Percentiles rank a stretch among this genome's conserved stretches.
Conservation (phyloP, 441 rosid species). For the Bocquillonia castaneifolia region DNA sequence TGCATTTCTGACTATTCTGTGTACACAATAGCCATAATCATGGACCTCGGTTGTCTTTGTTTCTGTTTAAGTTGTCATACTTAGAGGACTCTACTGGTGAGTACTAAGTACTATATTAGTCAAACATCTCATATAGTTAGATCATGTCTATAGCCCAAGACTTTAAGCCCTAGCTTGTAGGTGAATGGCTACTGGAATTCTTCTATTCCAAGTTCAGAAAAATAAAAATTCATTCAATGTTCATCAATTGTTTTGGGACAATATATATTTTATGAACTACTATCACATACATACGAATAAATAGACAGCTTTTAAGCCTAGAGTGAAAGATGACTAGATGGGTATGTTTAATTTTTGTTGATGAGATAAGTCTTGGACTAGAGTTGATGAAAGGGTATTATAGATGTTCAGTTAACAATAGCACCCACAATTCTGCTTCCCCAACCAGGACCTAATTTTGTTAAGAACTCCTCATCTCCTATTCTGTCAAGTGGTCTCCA, state of each 20-base stretch:
- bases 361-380: not conserved
- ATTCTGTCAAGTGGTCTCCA: not conserved
- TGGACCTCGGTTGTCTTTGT: not conserved
- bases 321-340: not conserved
- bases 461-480: not conserved
- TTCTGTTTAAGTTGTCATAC: not conserved
- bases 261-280: no score
- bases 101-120: not conserved
- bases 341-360: not conserved
- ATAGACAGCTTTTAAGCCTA: not conserved
- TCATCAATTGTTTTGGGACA: not conserved
- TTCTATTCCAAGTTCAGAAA: not conserved
- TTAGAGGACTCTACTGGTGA: no score
- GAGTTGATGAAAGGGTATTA: not conserved
- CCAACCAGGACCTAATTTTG: not conserved
- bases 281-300: no score
- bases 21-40: not conserved
- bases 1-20: not conserved
- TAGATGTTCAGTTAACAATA: no score
- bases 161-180: not conserved
- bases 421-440: no score
- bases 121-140: not conserved
- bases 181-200: not conserved
- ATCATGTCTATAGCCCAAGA: not conserved
- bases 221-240: no score